These are phyloP conservation scores for Arabidopsis hybrid DNA, from an alignment of 441 rosid genomes.

Conservation along the genomic window DNA sequence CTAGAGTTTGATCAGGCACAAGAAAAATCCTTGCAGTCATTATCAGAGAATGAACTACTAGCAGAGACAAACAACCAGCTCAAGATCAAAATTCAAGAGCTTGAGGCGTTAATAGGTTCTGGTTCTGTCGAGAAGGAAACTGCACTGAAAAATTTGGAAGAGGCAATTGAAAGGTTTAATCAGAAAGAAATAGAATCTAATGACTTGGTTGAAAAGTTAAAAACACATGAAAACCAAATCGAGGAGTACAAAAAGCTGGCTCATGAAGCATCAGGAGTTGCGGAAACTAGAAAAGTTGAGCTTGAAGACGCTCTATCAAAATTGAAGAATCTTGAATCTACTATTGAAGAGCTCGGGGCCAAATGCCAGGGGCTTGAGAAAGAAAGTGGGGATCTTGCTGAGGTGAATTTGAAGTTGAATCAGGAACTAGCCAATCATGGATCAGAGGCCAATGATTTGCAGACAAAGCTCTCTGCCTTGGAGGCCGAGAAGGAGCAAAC, in stretches of 20 bases:
- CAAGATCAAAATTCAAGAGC: slow-evolving; percentile 71
- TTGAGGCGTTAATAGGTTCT: slow-evolving; percentile 66
- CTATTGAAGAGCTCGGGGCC: slow-evolving; percentile 64
- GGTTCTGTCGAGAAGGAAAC: slow-evolving; percentile 72
- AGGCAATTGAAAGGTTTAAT: slow-evolving; percentile 56
- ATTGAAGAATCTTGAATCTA: slow-evolving; percentile 65
- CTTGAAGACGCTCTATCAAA: slow-evolving; percentile 67
- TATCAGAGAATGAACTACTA: slow-evolving; percentile 71
- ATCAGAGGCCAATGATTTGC: slow-evolving; percentile 65
- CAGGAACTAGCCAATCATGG: slow-evolving; percentile 73
- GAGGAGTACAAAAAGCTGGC: slow-evolving; percentile 60
- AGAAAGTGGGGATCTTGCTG: slow-evolving; percentile 77
- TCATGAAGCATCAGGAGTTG: slow-evolving; percentile 58
- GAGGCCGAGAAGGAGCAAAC: slow-evolving; percentile 70
- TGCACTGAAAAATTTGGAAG: slow-evolving; percentile 60
- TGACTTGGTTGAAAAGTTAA: slow-evolving; percentile 68
- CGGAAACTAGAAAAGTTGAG: slow-evolving; percentile 66
- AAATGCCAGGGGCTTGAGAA: slow-evolving; percentile 69
- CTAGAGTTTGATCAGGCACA: slow-evolving; percentile 63
- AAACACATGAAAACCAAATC: slow-evolving; percentile 60
- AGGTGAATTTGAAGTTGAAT: slow-evolving; percentile 77
- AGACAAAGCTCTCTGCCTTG: slow-evolving; percentile 57
- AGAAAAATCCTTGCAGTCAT: slow-evolving; percentile 61
- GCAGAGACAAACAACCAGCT: slow-evolving; percentile 85
- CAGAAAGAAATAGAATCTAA: slow-evolving; percentile 63